Evolutionary conservation across 2,329 filamentous ascomycete species (phyloP).

Genomic region (Xylariaceae sp.): DNA sequence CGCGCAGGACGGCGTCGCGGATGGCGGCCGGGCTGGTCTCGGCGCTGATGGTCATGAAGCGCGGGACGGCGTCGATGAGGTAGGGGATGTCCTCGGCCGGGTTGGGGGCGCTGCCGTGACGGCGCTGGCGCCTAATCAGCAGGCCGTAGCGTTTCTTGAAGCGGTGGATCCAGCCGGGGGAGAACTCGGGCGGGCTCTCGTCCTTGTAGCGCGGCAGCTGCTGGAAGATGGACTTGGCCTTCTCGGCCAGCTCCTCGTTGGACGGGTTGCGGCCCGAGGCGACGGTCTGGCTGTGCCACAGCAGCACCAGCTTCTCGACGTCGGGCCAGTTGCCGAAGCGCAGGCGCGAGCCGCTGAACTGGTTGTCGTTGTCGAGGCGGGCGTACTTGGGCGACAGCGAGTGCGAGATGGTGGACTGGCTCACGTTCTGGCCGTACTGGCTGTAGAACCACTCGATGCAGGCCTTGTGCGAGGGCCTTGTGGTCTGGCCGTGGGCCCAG

Average conservation of each 20-base stretch:
- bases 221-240: constrained; percentile 52
- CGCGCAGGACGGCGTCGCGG: constrained; percentile 47
- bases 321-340: constrained; percentile 59
- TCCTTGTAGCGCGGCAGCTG: constrained; percentile 54
- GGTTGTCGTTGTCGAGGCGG: constrained; percentile 52
- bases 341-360: constrained; percentile 54
- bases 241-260: constrained; percentile 56
- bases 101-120: constrained; percentile 41
- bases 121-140: constrained; percentile 48
- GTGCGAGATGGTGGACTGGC: constrained; percentile 56
- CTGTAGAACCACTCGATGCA: constrained; percentile 57
- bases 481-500: constrained; percentile 50
- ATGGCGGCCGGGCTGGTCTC: constrained; percentile 55
- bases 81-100: constrained; percentile 51
- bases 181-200: constrained; percentile 53
- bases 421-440: constrained; percentile 53
- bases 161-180: constrained; percentile 56
- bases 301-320: constrained; percentile 75
- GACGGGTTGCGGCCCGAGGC: constrained; percentile 48
- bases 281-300: constrained; percentile 47
- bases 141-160: constrained; percentile 58
- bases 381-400: constrained; percentile 56
- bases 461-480: constrained; percentile 51
- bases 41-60: constrained; percentile 49
- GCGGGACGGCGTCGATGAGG: constrained; percentile 51